Conservation (phyloP, 208 protist genomes). For the Acanthamoeba castellanii region DNA sequence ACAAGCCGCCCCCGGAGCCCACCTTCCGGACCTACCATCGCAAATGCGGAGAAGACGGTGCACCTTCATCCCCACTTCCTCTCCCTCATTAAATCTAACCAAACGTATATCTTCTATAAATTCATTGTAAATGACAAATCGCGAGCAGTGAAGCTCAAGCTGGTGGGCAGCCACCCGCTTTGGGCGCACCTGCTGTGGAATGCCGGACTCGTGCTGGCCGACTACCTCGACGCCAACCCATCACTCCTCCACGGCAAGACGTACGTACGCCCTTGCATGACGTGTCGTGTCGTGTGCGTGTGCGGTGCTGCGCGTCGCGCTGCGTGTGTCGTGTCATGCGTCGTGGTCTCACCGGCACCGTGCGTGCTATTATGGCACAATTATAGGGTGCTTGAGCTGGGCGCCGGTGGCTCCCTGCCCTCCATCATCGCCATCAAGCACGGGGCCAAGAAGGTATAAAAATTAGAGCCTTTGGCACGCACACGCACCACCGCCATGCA, state of each 20-base stretch:
- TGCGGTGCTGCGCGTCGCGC: no score
- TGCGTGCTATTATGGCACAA: not conserved
- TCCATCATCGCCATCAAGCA: conserved; percentile 76
- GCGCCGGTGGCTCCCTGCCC: conserved; percentile 76
- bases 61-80: not conserved
- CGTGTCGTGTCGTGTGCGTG: not conserved
- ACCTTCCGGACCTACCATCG: conserved; percentile 37
- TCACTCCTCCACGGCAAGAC: conserved; percentile 59
- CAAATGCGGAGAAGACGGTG: conserved; percentile 47
- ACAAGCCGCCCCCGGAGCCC: conserved; percentile 28
- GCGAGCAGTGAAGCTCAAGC: conserved; percentile 24
- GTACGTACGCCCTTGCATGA: not conserved
- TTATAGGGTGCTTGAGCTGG: conserved; percentile 79
- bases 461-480: no score
- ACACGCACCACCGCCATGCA: no score
- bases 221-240: conserved; percentile 70
- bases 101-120: not conserved
- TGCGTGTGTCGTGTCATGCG: not conserved
- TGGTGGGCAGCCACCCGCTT: conserved; percentile 66
- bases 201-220: conserved; percentile 74
- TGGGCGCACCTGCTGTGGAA: conserved; percentile 82
- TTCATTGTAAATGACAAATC: not conserved
- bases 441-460: conserved; percentile 75
- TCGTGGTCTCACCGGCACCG: not conserved
- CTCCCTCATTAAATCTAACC: not conserved